Evolutionary conservation across 2,329 filamentous ascomycete genomes (phyloP), one percentile per base, ranked within the genome.

Genomic region (Trichoderma hamatum): DNA sequence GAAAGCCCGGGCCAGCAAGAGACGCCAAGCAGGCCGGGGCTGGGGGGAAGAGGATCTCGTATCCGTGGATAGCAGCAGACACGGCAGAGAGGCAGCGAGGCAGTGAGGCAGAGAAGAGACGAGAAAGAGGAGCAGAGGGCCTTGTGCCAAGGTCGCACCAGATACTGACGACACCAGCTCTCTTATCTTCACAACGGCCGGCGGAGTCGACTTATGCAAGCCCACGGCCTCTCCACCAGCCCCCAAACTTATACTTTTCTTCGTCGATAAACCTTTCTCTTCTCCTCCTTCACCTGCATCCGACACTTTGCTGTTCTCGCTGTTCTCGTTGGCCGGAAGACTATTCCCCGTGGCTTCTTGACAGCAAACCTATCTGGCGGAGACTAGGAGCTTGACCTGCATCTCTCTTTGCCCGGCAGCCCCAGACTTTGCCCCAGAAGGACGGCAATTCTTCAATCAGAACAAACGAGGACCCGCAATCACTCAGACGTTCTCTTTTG

Each of bases 201-300:
- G 62, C 36, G 26, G 52, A 56, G 52, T 19, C n/a, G 62, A 28
- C 34, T 56, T 65, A 67, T 67, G 63, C 63, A 67, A 59, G 63
- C 54, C 66, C 55, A 43, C 39, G 43, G 56, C 36, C 66, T 34
- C 65, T 59, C 59, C 65, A 24, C 69, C 69, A 63, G 36, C 65
- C 65, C 65, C 65, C 49, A 69, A 67, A 67, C 63, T 62, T 67
- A 67, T 67, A 70, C 56, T 65, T 68, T 67, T 56, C 68, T 56
- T 67, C 63, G 52, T 67, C 68, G 63, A 70, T 61, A 55, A 58
- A 60, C 46, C 51, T 39, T 59, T 56, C 52, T 49, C 49, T 43
- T 46, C 59, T 68, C 69, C 55, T 52, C 61, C 51, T 46, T 28
- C 59, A 59, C 39, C 63, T 69, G 68, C 68, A 60, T 69, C 26